Base-by-base conservation (phyloP, 176 grass and related monocot species). In the Elaeis guineensis region DNA sequence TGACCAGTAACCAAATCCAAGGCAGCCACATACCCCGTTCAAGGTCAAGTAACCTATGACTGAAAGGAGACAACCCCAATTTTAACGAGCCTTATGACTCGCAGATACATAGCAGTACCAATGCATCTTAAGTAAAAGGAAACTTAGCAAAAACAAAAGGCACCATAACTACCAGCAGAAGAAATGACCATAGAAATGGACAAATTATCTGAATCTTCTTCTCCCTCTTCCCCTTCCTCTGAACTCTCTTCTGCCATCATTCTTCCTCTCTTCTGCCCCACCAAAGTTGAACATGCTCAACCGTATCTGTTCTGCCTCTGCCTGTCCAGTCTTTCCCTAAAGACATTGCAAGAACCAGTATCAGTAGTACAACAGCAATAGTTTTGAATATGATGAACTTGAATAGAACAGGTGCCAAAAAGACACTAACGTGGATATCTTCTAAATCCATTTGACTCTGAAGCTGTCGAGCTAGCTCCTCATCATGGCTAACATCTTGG, bases 201-300 rank as follows among this genome's bases (percentile, higher is more conserved):
- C 18, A 4, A 4, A 5, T 22, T 56, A 21, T 21, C 12, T 79
- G 76, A 80, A 80, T 66, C 84, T 78, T 55, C 82, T 82, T 62
- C 78, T 71, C 25, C 70, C 71, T 3, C 71, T 57, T 3, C 82
- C 82, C 2, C 60, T 54, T 0, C 91, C 81, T 80, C 80, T 73
- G 25, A 86, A 82, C 63, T 86, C 72, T 64, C 65, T 66, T 56
- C 75, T 72, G 9, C 69, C 84, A 14, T 80, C 72, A 50, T 26
- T 57, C 25, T 59, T 35, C 19, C 63, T 69, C 73, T 97, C 81
- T 52, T 79, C 81, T 2, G 72, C 69, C 52, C 78, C 64, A 20
- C 17, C 73, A 73, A 91, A 97, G 75, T 73, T 97, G 75, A 97
- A 91, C 81, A 89, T 91, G 77, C 74, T 91, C 69, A 74, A 83